Percentiles rank a stretch among this genome's conserved stretches.
Conservation (phyloP, 192 early-diverging fungal species). For the Gamsiella multidivaricata region DNA sequence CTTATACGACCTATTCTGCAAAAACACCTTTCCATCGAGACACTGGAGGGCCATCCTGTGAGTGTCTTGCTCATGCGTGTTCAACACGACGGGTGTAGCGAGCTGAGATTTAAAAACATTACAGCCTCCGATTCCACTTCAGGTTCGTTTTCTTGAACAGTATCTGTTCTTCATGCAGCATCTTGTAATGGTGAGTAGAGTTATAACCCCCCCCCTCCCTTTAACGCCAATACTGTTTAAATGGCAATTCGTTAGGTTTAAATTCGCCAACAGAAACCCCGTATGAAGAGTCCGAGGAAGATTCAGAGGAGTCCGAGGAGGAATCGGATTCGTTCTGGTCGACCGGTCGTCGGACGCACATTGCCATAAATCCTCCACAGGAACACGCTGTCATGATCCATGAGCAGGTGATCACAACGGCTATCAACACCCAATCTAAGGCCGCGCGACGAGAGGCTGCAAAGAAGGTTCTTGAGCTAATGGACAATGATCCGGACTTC, state of each 20-base stretch:
- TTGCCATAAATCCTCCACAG: not conserved
- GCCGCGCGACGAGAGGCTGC: conserved; percentile 55
- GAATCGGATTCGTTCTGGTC: not conserved
- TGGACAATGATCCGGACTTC: conserved; percentile 43
- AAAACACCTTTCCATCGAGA: conserved; percentile 56
- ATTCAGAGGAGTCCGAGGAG: too few species aligned
- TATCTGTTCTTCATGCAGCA: too few species aligned
- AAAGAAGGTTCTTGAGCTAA: conserved; percentile 15
- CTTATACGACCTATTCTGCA: conserved; percentile 55
- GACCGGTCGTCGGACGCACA: not conserved
- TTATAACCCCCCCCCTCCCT: too few species aligned
- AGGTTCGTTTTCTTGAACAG: not conserved
- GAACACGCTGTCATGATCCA: conserved; percentile 11
- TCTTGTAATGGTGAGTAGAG: too few species aligned
- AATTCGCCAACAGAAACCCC: too few species aligned
- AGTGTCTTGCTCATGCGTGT: conserved; percentile 46
- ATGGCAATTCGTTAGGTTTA: too few species aligned
- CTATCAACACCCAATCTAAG: conserved; percentile 3
- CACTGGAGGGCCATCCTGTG: conserved; percentile 60
- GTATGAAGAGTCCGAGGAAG: too few species aligned
- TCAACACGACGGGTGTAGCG: conserved; percentile 57
- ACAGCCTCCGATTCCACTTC: not conserved
- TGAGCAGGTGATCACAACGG: not conserved
- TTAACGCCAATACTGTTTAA: too few species aligned
- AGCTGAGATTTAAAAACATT: conserved; percentile 52